Conservation (phyloP, 228 moss, liverwort and hornwort genomes). For the Sphagnum fallax region DNA sequence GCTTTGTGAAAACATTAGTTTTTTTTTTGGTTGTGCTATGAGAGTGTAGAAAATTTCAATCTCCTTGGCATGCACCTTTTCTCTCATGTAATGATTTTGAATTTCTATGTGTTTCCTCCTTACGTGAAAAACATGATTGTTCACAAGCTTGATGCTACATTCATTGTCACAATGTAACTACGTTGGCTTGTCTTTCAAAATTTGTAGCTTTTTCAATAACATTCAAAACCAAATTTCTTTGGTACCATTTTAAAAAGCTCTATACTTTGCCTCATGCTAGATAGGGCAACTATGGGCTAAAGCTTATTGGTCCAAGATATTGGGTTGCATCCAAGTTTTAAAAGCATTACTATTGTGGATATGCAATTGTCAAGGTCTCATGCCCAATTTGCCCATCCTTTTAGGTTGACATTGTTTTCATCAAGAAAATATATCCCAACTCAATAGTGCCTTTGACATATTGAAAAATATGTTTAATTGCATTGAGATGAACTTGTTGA, state of each 20-base stretch:
- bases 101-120: neutral
- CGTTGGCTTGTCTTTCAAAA: neutral
- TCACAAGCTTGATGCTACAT: neutral
- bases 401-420: neutral
- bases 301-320: neutral
- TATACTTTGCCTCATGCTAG: neutral
- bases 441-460: neutral
- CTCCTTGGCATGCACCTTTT: neutral
- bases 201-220: neutral
- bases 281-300: neutral
- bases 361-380: constrained; percentile 1
- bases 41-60: neutral
- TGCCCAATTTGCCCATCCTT: constrained; percentile 2
- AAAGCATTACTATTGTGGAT: neutral
- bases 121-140: neutral
- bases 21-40: neutral
- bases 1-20: neutral
- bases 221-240: constrained; percentile 3
- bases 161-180: neutral
- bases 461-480: neutral
- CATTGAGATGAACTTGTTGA: neutral
- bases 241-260: neutral
- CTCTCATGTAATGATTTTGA: neutral
- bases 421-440: neutral
- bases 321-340: neutral